Evolutionary conservation across 2,329 filamentous ascomycete genomes (phyloP), one percentile per base, ranked within the genome.

Genomic region (Alternaria infectoria): DNA sequence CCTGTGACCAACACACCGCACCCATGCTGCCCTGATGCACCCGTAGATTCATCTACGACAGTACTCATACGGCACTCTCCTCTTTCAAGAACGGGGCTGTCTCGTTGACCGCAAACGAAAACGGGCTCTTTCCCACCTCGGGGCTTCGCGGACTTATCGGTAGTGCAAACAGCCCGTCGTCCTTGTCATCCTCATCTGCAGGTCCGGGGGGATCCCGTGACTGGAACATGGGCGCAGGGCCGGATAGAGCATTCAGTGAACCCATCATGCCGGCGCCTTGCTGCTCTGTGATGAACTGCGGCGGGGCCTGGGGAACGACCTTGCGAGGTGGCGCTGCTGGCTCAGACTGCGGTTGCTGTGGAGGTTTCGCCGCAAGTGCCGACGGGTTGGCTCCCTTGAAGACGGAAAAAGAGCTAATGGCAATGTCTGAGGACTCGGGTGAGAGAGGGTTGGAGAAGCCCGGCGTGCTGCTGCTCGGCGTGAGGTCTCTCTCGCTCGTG

Each of bases 81-180:
- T 70, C 74, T 51, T 77, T 71, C 55, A 74, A 45, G 59, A 74
- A 77, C 64, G 75, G 78, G 1, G 72, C 68, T 19, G 76, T 78
- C 19, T 80, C 78, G 47, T 68, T 75, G 10, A 69, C 72, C 6
- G 71, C 76, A 76, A 90, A 87, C 4, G 86, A 87, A 75, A 97
- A 97, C 0, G 93, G 93, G 74, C 92, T 94, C 71, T 89, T 92
- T 57, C 89, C 89, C 84, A 96, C 93, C 70, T 96, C 93, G 0
- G 93, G 93, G 72, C 92, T 94, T 54, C 93, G 86, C 1, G 93
- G 93, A 73, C 92, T 95, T 81, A 97, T 88, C 2, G 93, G 93
- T 56, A 97, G 86, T 0, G 93, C 93, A 75, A 97, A 97, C 3
- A 97, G 84, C 44, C 92, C 94, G 62, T 97, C 93, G 69, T 93